These are phyloP conservation scores for Limnanthes douglasii DNA, from an alignment of 345 rosid genomes.

Conservation along the genomic window DNA sequence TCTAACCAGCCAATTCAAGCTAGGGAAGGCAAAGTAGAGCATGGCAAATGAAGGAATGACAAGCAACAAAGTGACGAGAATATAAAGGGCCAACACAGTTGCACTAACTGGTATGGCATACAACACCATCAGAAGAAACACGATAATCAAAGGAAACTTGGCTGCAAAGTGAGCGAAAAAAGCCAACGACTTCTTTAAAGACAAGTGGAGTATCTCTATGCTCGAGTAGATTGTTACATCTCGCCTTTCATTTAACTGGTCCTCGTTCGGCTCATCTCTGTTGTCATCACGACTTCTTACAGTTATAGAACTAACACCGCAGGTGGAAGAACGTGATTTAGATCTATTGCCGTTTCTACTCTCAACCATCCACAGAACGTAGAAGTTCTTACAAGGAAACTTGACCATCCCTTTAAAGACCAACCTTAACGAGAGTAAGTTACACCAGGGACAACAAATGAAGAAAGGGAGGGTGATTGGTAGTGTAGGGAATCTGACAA, in stretches of 20 bases:
- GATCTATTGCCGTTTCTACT: constrained; percentile 34
- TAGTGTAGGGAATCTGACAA: constrained; percentile 23
- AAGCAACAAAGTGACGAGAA: constrained; percentile 41
- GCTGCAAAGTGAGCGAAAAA: constrained; percentile 29
- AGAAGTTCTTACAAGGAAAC: constrained; percentile 53
- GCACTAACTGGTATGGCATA: constrained; percentile 63
- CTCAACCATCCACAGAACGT: constrained; percentile 67
- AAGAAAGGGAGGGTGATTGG: constrained; percentile 41
- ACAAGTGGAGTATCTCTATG: constrained; percentile 22
- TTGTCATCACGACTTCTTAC: constrained; percentile 12
- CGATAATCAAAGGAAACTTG: constrained; percentile 45
- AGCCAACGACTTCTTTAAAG: constrained; percentile 36
- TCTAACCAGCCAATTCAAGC: constrained; percentile 58
- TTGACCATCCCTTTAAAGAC: constrained; percentile 34
- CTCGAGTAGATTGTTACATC: constrained; percentile 11
- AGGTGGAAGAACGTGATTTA: constrained; percentile 13
- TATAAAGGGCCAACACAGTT: constrained; percentile 34
- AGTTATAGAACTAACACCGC: constrained; percentile 11
- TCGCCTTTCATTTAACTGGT: constrained; percentile 8
- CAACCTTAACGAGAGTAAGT: constrained; percentile 34
- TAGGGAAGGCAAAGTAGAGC: constrained; percentile 38
- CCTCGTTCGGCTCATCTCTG: constrained; percentile 7
- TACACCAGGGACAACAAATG: constrained; percentile 62
- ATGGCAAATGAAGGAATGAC: constrained; percentile 54
- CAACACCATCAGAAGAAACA: constrained; percentile 32